phyloP scores from a whole-genome alignment of 2,329 filamentous ascomycete species.

The Geosmithia flava region DNA sequence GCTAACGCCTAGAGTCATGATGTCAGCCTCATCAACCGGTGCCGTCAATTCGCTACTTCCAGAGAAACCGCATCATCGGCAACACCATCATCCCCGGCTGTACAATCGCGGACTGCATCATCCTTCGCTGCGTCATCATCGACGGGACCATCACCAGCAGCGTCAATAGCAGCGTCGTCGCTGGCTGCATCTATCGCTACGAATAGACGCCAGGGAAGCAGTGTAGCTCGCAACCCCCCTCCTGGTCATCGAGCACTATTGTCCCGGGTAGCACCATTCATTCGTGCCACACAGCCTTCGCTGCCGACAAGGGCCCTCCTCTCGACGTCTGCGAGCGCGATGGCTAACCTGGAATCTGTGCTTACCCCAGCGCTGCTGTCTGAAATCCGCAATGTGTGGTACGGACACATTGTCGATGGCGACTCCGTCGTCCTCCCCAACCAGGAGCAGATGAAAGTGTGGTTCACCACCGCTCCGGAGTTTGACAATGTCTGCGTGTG shows the following conservation, averaged over 20 bases:
- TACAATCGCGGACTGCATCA: no score
- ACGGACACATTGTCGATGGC: constrained; percentile 16
- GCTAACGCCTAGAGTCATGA: no score
- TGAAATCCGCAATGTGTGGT: constrained; percentile 23
- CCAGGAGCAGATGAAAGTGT: constrained; percentile 13
- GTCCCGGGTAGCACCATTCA: background rate
- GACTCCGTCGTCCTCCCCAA: constrained; percentile 14
- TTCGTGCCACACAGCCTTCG: background rate
- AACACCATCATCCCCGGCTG: no score
- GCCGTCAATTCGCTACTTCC: no score
- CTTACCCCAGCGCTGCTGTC: constrained; percentile 16
- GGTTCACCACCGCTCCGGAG: constrained; percentile 20
- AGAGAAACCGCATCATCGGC: no score
- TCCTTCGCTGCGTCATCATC: no score
- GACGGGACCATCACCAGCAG: no score
- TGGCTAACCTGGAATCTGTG: constrained; percentile 5
- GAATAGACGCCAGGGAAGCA: background rate
- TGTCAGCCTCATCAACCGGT: no score
- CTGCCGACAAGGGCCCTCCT: background rate
- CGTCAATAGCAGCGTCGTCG: no score
- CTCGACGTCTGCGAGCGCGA: constrained; percentile 1
- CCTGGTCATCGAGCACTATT: background rate
- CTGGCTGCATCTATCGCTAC: no score
- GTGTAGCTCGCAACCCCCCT: background rate
- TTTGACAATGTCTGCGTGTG: constrained; percentile 23